phyloP scores from a whole-genome alignment of 2,329 filamentous ascomycete genomes.

The Fusarium algeriense region DNA sequence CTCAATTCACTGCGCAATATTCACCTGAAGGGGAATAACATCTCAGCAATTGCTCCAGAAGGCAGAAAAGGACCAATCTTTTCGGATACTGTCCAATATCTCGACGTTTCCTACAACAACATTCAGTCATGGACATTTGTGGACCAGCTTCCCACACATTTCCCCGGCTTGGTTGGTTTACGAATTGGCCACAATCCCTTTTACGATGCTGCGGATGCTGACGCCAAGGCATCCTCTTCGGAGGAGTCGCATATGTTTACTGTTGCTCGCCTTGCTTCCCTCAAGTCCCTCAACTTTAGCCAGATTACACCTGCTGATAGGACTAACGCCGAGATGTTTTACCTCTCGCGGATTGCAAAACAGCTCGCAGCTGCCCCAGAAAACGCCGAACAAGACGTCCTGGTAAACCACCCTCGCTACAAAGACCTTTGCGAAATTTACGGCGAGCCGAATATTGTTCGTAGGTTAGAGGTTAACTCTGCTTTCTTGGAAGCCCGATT shows the following conservation, averaged over 20 bases:
- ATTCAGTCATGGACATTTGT: slow-evolving; percentile 80
- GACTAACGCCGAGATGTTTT: slow-evolving; percentile 91
- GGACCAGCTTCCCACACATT: slow-evolving; percentile 72
- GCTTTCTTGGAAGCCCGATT: slow-evolving; percentile 86
- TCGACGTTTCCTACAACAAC: slow-evolving; percentile 81
- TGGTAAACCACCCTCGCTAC: slow-evolving; percentile 78
- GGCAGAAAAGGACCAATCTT: slow-evolving; percentile 60
- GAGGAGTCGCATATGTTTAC: slow-evolving; percentile 93
- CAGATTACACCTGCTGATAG: slow-evolving; percentile 79
- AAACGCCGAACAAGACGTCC: slow-evolving; percentile 64
- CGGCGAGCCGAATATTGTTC: slow-evolving; percentile 74
- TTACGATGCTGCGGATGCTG: slow-evolving; percentile 66
- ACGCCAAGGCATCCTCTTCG: slow-evolving; percentile 63
- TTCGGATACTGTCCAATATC: slow-evolving; percentile 66
- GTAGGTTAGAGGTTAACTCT: slow-evolving; percentile 73
- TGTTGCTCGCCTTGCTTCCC: slow-evolving; percentile 76
- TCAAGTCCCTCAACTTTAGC: slow-evolving; percentile 80
- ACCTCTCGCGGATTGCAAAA: slow-evolving; percentile 84
- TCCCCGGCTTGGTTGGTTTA: slow-evolving; percentile 80
- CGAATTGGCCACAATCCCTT: slow-evolving; percentile 90
- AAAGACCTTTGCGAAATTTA: slow-evolving; percentile 79
- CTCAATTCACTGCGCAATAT: slow-evolving; percentile 68
- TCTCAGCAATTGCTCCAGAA: slow-evolving; percentile 59
- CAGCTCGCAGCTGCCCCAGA: slow-evolving; percentile 74
- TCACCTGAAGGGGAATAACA: slow-evolving; percentile 82